Conservation (phyloP, 331 rosid species). For the Stylosanthes scabra region DNA sequence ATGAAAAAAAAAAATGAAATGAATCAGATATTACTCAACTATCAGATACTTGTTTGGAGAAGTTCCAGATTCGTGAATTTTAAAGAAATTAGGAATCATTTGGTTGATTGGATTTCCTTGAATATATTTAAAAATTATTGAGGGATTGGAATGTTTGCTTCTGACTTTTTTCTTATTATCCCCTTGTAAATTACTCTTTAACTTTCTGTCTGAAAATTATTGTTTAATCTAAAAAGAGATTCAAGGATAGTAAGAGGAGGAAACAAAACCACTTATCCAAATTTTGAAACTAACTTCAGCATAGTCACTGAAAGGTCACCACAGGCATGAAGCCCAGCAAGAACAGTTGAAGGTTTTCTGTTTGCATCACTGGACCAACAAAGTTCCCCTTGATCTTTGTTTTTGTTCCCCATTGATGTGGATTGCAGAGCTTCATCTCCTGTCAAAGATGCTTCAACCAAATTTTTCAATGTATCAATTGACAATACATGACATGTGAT, state of each 20-base stretch:
- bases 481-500: conserved; percentile 79
- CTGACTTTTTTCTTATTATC: too few species aligned
- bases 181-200: not conserved
- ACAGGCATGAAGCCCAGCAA: conserved; percentile 98
- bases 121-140: not conserved
- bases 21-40: conserved; percentile 15
- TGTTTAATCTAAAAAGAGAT: not conserved
- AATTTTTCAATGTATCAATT: conserved; percentile 65
- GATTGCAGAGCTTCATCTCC: conserved; percentile 46
- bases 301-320: conserved; percentile 95
- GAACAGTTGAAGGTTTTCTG: conserved; percentile 60
- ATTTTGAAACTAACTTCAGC: conserved; percentile 73
- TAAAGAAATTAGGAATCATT: not conserved
- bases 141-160: too few species aligned
- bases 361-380: conserved; percentile 41
- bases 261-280: not conserved
- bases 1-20: conserved; percentile 22
- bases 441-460: conserved; percentile 58
- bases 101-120: not conserved
- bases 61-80: not conserved
- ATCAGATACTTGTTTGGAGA: conserved; percentile 6
- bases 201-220: not conserved
- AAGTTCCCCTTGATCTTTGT: conserved; percentile 37
- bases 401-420: conserved; percentile 32
- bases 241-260: not conserved